Evolutionary conservation across 345 rosid genomes (phyloP), one percentile per base, ranked within the genome.

Genomic region (Citrus inodora): DNA sequence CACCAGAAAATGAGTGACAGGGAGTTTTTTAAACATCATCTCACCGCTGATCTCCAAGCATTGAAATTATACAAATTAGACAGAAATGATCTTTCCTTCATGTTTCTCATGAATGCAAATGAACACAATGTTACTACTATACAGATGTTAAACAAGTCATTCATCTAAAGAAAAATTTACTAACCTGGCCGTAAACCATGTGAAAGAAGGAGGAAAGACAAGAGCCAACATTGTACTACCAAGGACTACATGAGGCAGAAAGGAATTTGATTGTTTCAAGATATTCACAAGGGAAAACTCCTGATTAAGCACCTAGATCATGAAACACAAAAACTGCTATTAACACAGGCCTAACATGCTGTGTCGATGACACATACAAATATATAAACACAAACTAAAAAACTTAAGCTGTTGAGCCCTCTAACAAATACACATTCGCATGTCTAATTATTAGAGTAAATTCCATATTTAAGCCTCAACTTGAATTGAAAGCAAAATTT

Each of bases 181-280:
- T 28, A 53, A 95, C 98, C 95, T 95, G 87, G 86, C 88, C 8
- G 98, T 95, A 82, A 94, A 95, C 98, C 99, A 95, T 14, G 98
- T 74, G 90, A 95, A 95, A 61, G 99, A 91, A 16, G 99, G 99
- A 4, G 98, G 98, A 85, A 85, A 94, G 51, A 90, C 74, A 80
- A 95, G 93, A 87, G 99, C 99, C 88, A 94, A 77, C 60, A 94
- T 9, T 17, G 99, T 90, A 86, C 97, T 94, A 32, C 92, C 97
- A 66, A 94, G 88, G 60, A 95, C 93, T 19, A 88, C 93, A 75
- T 95, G 95, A 82, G 99, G 98, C 83, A 95, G 86, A 67, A 92
- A 71, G 16, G 94, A 87, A 84, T 94, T 94, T 53, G 98, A 87
- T 51, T 89, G 87, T 90, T 89, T 89, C 85, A 95, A 80, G 80